phyloP scores from a whole-genome alignment of 345 rosid species.

The Eucalyptus guilfoylei region DNA sequence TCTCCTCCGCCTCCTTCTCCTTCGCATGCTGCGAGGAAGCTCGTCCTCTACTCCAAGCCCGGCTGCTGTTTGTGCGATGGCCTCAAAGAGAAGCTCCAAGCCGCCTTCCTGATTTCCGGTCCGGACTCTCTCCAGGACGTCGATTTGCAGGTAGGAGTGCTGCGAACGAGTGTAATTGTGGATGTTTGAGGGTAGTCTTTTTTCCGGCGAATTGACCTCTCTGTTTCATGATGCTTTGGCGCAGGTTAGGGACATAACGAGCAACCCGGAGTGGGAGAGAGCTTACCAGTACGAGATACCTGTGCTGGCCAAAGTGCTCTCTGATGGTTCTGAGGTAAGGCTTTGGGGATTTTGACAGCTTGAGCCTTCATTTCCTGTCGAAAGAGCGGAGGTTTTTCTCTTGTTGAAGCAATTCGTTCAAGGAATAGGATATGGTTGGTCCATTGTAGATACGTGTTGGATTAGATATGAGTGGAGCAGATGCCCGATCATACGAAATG shows the following conservation, averaged over 20 bases:
- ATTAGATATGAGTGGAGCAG: not conserved
- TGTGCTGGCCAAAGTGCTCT: constrained; percentile 48
- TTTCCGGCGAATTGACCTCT: not conserved
- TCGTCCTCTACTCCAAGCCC: constrained; percentile 74
- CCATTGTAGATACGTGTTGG: not conserved
- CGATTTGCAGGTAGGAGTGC: constrained; percentile 37
- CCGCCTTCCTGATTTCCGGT: constrained; percentile 56
- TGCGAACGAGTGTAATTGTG: not conserved
- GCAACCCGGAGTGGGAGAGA: constrained; percentile 68
- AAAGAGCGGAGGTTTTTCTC: not conserved
- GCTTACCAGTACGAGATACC: constrained; percentile 83
- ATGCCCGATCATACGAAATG: not conserved
- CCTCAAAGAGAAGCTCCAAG: constrained; percentile 81
- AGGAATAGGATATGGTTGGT: not conserved
- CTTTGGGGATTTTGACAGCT: not conserved
- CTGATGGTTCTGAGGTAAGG: constrained; percentile 65
- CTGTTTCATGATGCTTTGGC: not conserved
- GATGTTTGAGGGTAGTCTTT: not conserved
- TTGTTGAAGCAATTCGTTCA: not conserved
- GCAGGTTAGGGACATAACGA: constrained; percentile 70
- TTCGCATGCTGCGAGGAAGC: constrained; percentile 22
- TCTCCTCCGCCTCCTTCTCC: constrained; percentile 3
- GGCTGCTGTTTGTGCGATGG: constrained; percentile 96
- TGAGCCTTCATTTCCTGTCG: not conserved
- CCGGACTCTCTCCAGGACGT: constrained; percentile 65